A percentile compares a stretch with the other conserved stretches of the same genome.
Conservation (phyloP, 139 green algal species). For the Chlorella sp. region DNA sequence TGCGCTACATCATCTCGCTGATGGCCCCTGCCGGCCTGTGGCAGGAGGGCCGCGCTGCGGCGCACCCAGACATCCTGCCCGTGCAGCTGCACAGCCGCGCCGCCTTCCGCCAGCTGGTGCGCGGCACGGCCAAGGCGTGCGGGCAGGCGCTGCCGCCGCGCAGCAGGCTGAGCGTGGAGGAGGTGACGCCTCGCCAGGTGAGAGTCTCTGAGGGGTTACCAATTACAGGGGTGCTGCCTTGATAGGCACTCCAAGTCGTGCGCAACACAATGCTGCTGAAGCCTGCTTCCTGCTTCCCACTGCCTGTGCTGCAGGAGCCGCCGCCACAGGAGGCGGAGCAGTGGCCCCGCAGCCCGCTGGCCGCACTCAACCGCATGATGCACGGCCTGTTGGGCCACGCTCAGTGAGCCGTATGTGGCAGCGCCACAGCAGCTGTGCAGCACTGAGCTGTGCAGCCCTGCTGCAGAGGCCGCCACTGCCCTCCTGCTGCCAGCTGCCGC, state of each 20-base stretch:
- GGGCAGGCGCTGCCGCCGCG: not conserved
- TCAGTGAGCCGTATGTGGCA: not conserved
- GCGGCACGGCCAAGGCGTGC: not conserved
- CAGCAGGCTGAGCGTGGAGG: not conserved
- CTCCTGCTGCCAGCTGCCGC: not conserved
- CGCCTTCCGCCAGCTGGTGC: not conserved
- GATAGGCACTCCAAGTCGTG: too few species aligned
- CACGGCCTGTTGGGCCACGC: not conserved
- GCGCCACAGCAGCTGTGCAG: too few species aligned
- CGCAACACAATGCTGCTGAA: too few species aligned
- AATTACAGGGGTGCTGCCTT: too few species aligned
- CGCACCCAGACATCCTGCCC: not conserved
- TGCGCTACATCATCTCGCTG: not conserved
- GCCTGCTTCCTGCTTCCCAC: too few species aligned
- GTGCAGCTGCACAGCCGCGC: not conserved
- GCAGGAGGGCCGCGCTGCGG: slow-evolving; percentile 14
- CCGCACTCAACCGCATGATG: not conserved
- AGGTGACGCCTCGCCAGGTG: not conserved
- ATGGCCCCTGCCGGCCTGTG: not conserved
- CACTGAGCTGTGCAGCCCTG: too few species aligned
- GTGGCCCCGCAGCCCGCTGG: not conserved
- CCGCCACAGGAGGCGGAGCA: not conserved
- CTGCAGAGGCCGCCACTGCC: too few species aligned
- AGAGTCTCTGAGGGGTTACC: too few species aligned
- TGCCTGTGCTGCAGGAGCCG: too few species aligned